These are phyloP conservation scores for Ogataea polymorpha DNA, from an alignment of 805 yeast genomes.

Conservation along the genomic window DNA sequence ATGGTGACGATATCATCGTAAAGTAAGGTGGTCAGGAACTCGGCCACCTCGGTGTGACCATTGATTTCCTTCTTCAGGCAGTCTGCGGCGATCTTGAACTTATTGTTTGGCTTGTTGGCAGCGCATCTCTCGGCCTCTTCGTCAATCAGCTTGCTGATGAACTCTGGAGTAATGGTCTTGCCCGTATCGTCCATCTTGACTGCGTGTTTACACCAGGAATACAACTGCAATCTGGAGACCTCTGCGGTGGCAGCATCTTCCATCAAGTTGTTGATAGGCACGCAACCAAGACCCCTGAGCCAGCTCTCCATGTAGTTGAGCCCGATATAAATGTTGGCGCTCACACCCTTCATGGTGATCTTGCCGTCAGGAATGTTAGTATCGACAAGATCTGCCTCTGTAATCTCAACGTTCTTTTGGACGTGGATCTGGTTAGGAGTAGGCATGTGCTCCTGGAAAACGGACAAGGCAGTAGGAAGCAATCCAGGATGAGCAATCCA, in stretches of 20 bases:
- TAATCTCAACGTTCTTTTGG: slow-evolving; percentile 42
- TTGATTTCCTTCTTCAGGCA: slow-evolving; percentile 71
- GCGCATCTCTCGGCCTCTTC: slow-evolving; percentile 58
- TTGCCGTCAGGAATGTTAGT: slow-evolving; percentile 61
- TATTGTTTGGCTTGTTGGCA: slow-evolving; percentile 52
- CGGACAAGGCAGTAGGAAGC: slow-evolving; percentile 67
- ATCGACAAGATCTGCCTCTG: slow-evolving; percentile 57
- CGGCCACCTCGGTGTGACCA: slow-evolving; percentile 64
- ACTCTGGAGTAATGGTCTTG: slow-evolving; percentile 54
- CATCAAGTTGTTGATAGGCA: slow-evolving; percentile 81
- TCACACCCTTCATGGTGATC: slow-evolving; percentile 68
- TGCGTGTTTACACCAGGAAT: slow-evolving; percentile 80
- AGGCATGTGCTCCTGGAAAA: slow-evolving; percentile 73
- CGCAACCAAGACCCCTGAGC: slow-evolving; percentile 82
- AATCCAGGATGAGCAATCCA: slow-evolving; percentile 90
- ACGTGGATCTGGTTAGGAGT: slow-evolving; percentile 72
- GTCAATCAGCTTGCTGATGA: slow-evolving; percentile 53
- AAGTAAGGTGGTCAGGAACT: slow-evolving; percentile 71
- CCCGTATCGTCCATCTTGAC: slow-evolving; percentile 58
- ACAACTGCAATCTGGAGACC: slow-evolving; percentile 76
- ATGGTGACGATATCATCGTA: slow-evolving; percentile 67
- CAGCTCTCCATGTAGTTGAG: slow-evolving; percentile 81
- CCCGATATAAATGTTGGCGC: slow-evolving; percentile 71
- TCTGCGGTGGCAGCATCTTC: slow-evolving; percentile 92
- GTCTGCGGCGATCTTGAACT: slow-evolving; percentile 64